Evolutionary conservation across 805 yeast species (phyloP).

Genomic region (Starmerella vaccinii): DNA sequence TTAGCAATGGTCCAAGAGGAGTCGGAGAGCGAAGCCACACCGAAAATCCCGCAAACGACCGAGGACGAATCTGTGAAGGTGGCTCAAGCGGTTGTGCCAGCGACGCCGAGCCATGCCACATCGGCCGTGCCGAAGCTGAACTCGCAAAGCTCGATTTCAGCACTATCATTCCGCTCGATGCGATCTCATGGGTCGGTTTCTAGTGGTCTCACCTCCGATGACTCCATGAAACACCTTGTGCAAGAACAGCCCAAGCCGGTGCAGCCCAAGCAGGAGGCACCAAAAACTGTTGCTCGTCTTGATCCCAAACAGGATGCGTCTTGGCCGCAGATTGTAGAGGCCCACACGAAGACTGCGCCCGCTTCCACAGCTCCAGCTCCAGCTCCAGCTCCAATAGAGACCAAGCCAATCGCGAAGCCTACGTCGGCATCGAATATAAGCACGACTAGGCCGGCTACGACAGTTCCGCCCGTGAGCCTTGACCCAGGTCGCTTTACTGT

Average conservation of each 20-base stretch:
- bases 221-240: background rate
- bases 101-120: constrained; percentile 5
- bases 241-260: background rate
- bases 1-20: constrained; percentile 5
- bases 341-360: background rate
- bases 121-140: constrained; percentile 18
- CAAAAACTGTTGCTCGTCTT: background rate
- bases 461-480: background rate
- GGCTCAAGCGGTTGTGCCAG: constrained; percentile 1
- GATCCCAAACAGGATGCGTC: constrained; percentile 5
- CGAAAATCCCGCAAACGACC: background rate
- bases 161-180: constrained; percentile 22
- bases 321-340: background rate
- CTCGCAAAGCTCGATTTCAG: constrained; percentile 19
- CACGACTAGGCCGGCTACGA: background rate
- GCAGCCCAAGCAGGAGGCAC: background rate
- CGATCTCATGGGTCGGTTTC: constrained; percentile 13
- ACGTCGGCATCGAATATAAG: too few relatives aligned
- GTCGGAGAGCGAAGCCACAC: background rate
- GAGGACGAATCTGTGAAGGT: background rate
- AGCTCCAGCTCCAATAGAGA: background rate
- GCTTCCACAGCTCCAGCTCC: background rate
- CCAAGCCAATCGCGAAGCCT: background rate
- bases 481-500: background rate
- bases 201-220: background rate